Base-by-base conservation (phyloP, 2,329 filamentous ascomycete species). In the Xylariaceae sp. region DNA sequence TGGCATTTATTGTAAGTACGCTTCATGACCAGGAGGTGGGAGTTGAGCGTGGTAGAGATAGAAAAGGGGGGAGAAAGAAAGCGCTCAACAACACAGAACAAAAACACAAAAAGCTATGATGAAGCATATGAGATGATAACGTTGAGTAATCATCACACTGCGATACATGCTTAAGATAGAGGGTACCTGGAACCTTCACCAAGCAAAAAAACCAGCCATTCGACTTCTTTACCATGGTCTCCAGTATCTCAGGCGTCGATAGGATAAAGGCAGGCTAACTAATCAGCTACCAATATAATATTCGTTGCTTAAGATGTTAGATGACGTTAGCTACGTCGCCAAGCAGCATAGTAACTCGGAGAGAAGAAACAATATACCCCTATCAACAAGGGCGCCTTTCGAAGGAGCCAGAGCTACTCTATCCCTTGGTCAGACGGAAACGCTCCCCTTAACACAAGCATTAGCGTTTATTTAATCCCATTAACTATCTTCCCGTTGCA, bases 231-330 rank as follows among this genome's bases (percentile, higher is more conserved):
- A 66, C 69, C 2, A 55, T 74, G 44, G 57, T 72, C 1, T 73
- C 71, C 0, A 73, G 70, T 48, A 67, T 72, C 20, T 72, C 71
- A 0, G 70, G 71, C 23, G 60, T 74, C 7, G 50, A 74, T 2
- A 75, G 74, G 5, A 69, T 69, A 67, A n/a, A 70, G 68, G 1
- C 76, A 79, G 50, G 65, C 71, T 23, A 77, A 75, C 52, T 79
- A 80, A 51, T 67, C 71, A 1, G 73, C 76, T 0, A 76, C 66
- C 9, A 79, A 78, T 54, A 59, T 70, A 3, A 79, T 75, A 67
- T 65, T 77, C 20, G 74, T 77, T 48, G 69, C 71, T 80, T 2
- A 76, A 77, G 0, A 59, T 66, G 1, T 69, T 80, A 20, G 57
- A 67, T 2, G 70, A 69, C 42, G 66, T 71, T 10, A 71, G 72